Percentiles rank a stretch among this genome's conserved stretches.
phyloP scores from a whole-genome alignment of 768 basidiomycete genomes.

The Harrya chromipes region DNA sequence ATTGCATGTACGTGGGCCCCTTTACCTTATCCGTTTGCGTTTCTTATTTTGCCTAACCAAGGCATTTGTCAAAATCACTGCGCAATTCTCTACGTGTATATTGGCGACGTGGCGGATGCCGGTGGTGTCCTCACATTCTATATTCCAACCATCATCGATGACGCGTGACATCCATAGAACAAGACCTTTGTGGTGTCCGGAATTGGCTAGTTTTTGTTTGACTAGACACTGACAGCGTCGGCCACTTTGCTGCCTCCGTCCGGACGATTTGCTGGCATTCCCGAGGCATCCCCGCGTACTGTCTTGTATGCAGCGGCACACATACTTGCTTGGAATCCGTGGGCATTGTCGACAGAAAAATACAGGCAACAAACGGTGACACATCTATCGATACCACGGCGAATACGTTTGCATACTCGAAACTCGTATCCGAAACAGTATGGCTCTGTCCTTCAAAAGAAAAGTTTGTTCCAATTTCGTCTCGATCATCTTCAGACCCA shows the following conservation, averaged over 20 bases:
- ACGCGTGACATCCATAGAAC: conserved; percentile 44
- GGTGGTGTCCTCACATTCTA: conserved; percentile 89
- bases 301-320: too few relatives aligned
- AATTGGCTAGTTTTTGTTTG: background rate
- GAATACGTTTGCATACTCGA: conserved; percentile 11
- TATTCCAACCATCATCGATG: conserved; percentile 74
- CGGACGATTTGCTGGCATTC: too few relatives aligned
- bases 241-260: too few relatives aligned
- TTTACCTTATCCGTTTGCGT: background rate
- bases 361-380: conserved; percentile 4
- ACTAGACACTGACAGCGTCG: too few relatives aligned
- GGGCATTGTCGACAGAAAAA: background rate
- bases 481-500: conserved; percentile 30
- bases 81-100: conserved; percentile 85
- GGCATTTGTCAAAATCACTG: conserved; percentile 83
- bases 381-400: conserved; percentile 6
- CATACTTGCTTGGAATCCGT: background rate
- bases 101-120: conserved; percentile 73
- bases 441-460: background rate
- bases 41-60: conserved; percentile 26
- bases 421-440: background rate
- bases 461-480: background rate
- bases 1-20: conserved; percentile 67
- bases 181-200: background rate
- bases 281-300: too few relatives aligned